phyloP scores from a whole-genome alignment of 495 filamentous ascomycete genomes.

The Aspergillus carlsbadensis region DNA sequence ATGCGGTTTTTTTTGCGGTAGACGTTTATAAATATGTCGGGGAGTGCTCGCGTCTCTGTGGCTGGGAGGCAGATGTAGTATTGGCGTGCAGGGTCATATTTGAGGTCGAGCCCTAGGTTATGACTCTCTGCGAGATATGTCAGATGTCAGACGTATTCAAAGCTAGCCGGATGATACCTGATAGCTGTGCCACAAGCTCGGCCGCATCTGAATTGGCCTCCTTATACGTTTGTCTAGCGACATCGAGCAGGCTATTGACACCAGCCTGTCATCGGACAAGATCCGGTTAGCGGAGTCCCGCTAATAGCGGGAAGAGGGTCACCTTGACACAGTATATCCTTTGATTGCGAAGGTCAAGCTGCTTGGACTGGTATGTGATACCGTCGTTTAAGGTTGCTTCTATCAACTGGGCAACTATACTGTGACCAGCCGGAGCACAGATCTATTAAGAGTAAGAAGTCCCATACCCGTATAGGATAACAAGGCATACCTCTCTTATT shows the following conservation, averaged over 20 bases:
- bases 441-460: constrained; percentile 37
- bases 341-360: constrained; percentile 88
- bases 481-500: constrained; percentile 55
- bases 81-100: constrained; percentile 72
- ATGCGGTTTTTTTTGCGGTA: constrained; percentile 68
- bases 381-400: constrained; percentile 75
- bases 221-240: constrained; percentile 82
- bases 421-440: constrained; percentile 61
- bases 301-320: too few species aligned
- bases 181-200: constrained; percentile 64
- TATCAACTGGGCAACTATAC: constrained; percentile 62
- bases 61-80: constrained; percentile 75
- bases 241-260: constrained; percentile 82
- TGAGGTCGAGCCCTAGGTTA: constrained; percentile 62
- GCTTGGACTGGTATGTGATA: constrained; percentile 71
- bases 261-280: constrained; percentile 55
- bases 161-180: constrained; percentile 27
- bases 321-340: constrained; percentile 90
- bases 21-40: constrained; percentile 75
- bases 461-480: not conserved
- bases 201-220: constrained; percentile 76
- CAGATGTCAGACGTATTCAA: constrained; percentile 17
- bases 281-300: not conserved
- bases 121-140: constrained; percentile 49
- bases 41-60: constrained; percentile 61